These are phyloP conservation scores for Glonium stellatum DNA, from an alignment of 495 filamentous ascomycete species.

Conservation along the genomic window DNA sequence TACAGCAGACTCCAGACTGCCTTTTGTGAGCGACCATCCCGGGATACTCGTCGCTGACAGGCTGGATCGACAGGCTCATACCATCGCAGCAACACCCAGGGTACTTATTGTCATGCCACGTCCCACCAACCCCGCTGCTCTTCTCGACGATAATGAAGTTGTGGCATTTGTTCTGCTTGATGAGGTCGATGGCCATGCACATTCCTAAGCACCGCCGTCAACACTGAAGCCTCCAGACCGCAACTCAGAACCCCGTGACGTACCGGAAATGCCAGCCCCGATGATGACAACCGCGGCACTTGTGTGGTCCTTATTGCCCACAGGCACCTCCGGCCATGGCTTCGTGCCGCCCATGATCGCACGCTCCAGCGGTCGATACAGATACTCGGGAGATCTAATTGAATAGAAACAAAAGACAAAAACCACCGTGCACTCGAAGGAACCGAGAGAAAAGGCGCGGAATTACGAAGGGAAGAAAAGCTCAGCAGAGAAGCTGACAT, in stretches of 20 bases:
- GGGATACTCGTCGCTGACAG: background rate
- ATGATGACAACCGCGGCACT: constrained; percentile 49
- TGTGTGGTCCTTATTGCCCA: constrained; percentile 37
- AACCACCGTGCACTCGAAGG: background rate
- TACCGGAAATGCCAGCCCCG: constrained; percentile 47
- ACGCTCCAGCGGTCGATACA: background rate
- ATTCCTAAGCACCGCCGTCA: constrained; percentile 27
- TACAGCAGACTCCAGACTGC: constrained; percentile 48
- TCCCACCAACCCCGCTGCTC: constrained; percentile 48
- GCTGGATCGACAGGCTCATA: constrained; percentile 13
- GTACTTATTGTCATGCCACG: constrained; percentile 51
- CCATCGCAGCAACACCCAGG: constrained; percentile 49
- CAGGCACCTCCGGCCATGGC: constrained; percentile 31
- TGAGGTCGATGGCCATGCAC: constrained; percentile 53
- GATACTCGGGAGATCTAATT: background rate
- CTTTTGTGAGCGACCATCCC: constrained; percentile 7
- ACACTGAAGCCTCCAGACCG: background rate
- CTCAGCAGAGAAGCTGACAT: background rate
- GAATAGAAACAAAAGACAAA: background rate
- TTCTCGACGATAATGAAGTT: constrained; percentile 54
- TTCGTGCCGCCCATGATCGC: constrained; percentile 11
- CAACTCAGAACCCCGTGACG: background rate
- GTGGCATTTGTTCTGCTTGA: constrained; percentile 45
- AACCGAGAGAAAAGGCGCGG: no score
- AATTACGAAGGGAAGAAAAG: background rate